Evolutionary conservation across 352 stramenopile genomes (phyloP).

Genomic region (Pythium periplocum): DNA sequence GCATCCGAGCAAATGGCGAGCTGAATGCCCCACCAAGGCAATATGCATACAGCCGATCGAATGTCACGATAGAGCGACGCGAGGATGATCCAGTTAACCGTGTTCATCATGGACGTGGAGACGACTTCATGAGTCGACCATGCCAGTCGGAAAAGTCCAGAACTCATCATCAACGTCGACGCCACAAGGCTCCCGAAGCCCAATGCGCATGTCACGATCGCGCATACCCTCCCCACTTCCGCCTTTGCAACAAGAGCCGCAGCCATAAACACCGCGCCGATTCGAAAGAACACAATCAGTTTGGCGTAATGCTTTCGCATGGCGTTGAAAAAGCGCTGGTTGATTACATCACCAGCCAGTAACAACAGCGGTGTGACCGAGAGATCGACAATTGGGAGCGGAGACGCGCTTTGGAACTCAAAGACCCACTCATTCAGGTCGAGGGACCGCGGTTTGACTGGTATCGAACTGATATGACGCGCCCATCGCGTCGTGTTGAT

Average conservation of each 20-base stretch:
- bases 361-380: conserved; percentile 1
- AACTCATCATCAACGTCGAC: conserved; percentile 9
- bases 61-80: conserved; percentile 1
- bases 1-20: conserved; percentile 7
- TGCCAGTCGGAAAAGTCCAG: conserved; percentile 1
- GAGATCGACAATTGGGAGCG: conserved; percentile 8
- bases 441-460: too few relatives aligned
- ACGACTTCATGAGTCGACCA: conserved; percentile 3
- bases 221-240: neutral
- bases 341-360: neutral
- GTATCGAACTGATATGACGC: too few relatives aligned
- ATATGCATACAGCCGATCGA: conserved; percentile 3
- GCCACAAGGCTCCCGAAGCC: neutral
- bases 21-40: conserved; percentile 4
- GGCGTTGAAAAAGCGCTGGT: conserved; percentile 1
- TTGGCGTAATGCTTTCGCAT: conserved; percentile 11
- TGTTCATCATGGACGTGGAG: conserved; percentile 9
- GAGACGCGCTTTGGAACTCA: conserved; percentile 2
- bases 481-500: too few relatives aligned
- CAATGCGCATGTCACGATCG: neutral
- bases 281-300: conserved; percentile 5
- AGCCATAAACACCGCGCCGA: conserved; percentile 2
- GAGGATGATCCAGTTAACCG: conserved; percentile 9
- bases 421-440: neutral
- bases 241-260: neutral